Evolutionary conservation across 2,329 filamentous ascomycete species (phyloP).

Genomic region (Cytospora mali): DNA sequence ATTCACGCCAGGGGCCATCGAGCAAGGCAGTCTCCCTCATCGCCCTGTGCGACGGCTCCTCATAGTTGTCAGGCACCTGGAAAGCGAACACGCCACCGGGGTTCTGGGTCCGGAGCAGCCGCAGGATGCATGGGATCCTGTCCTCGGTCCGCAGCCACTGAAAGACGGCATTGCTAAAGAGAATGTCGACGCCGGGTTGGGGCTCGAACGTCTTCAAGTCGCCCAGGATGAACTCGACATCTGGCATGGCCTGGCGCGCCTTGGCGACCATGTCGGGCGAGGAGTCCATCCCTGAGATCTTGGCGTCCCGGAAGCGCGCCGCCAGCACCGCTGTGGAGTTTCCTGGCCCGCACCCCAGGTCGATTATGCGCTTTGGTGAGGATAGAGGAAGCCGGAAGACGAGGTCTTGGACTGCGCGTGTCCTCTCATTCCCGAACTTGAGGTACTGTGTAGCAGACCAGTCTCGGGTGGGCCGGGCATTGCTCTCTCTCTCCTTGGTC

Average conservation of each 20-base stretch:
- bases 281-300: conserved; percentile 55
- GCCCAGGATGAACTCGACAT: conserved; percentile 47
- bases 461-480: conserved; percentile 34
- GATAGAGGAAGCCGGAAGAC: conserved; percentile 49
- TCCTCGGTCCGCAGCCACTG: conserved; percentile 54
- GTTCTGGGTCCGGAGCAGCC: conserved; percentile 44
- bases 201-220: conserved; percentile 49
- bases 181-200: conserved; percentile 41
- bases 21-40: conserved; percentile 51
- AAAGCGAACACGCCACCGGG: conserved; percentile 55
- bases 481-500: conserved; percentile 5
- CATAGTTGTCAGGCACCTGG: conserved; percentile 53
- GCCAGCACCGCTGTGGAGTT: conserved; percentile 57
- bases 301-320: conserved; percentile 49
- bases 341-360: conserved; percentile 63
- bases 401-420: conserved; percentile 55
- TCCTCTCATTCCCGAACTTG: conserved; percentile 57
- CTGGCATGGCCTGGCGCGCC: conserved; percentile 45
- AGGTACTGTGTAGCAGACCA: conserved; percentile 62
- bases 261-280: conserved; percentile 58
- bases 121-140: conserved; percentile 49
- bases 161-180: conserved; percentile 61
- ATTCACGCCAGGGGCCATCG: conserved; percentile 30
- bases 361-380: conserved; percentile 49
- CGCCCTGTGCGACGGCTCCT: conserved; percentile 49